Evolutionary conservation across 2,329 filamentous ascomycete species (phyloP), one percentile per base, ranked within the genome.

Genomic region (Emydomyces testavorans): DNA sequence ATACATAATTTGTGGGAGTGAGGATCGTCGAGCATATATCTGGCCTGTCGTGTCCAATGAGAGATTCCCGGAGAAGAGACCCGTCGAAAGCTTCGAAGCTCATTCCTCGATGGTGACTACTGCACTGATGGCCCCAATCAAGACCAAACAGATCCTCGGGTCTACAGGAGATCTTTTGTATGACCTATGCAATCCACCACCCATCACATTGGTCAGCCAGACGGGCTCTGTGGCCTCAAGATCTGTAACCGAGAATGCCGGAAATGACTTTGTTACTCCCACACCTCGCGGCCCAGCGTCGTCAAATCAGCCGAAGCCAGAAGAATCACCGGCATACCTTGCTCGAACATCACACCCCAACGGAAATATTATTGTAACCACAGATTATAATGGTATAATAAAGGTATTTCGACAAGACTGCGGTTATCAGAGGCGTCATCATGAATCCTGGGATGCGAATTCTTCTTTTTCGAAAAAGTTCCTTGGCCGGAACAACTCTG

Each of bases 391-490:
- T 0, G 92, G 92, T 29, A 78, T 80, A 21, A 92, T 98, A 67
- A 95, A 95, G 62, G 83, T 96, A 0, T 95, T 95, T 61, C 79
- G 92, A 16, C 90, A 96, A 64, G 92, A 98, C 62, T 95, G 90
- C 61, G 92, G 90, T 0, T 86, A 77, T 57, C 66, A 74, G 41
- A 94, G 94, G 65, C 80, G 90, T 4, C 76, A 78, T 48, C 76
- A 80, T 49, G 85, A 88, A 48, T 77, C 75, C 31, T 90, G 83
- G 82, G 87, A 94, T 56, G 79, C 82, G 0, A 76, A 77, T 1
- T 90, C 84, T 13, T 79, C 79, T 6, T 83, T 94, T 57, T 88
- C 85, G 7, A 80, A 79, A 54, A 80, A 79, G 56, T 66, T 85
- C 39, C 65, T 76, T 10, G 62, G 65, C 7, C 67, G 72, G 36